phyloP scores from a whole-genome alignment of 1,139 yeast genomes.

The Blastobotrys raffinosifermentans region DNA sequence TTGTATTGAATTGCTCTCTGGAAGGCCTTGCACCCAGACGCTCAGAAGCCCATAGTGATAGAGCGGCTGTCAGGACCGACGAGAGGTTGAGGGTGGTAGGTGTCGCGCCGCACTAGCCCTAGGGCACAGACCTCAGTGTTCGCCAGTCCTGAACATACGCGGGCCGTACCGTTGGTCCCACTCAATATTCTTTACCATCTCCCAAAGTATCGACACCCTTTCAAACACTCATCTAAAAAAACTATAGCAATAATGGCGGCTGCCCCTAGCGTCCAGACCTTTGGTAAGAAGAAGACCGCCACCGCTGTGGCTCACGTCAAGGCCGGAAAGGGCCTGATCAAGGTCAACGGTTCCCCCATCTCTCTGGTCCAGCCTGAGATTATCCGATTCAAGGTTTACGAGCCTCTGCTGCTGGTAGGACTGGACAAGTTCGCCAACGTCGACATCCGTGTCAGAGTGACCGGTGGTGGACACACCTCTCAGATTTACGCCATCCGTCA shows the following conservation, averaged over 20 bases:
- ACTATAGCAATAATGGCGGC: slow-evolving; percentile 2
- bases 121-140: too few species aligned
- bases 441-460: slow-evolving; percentile 97
- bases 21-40: too few species aligned
- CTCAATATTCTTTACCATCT: background rate
- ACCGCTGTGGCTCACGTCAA: slow-evolving; percentile 99
- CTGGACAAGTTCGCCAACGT: slow-evolving; percentile 97
- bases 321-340: slow-evolving; percentile 98
- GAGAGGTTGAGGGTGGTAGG: too few species aligned
- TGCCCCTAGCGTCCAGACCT: slow-evolving; percentile 52
- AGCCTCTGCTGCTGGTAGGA: slow-evolving; percentile 97
- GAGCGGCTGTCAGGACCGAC: too few species aligned
- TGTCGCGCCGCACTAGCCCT: too few species aligned
- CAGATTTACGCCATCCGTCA: slow-evolving; percentile 99
- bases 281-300: slow-evolving; percentile 99
- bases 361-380: slow-evolving; percentile 98
- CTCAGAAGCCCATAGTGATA: too few species aligned
- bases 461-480: slow-evolving; percentile 99
- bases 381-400: slow-evolving; percentile 99
- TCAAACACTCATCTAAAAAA: background rate
- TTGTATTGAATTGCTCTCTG: too few species aligned
- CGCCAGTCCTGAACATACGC: too few species aligned
- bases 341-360: slow-evolving; percentile 99
- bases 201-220: background rate
- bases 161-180: too few species aligned